A percentile compares a stretch with the other conserved stretches of the same genome.
These are phyloP conservation scores for Cinchona pubescens DNA, from an alignment of 257 asterid genomes.

Conservation along the genomic window DNA sequence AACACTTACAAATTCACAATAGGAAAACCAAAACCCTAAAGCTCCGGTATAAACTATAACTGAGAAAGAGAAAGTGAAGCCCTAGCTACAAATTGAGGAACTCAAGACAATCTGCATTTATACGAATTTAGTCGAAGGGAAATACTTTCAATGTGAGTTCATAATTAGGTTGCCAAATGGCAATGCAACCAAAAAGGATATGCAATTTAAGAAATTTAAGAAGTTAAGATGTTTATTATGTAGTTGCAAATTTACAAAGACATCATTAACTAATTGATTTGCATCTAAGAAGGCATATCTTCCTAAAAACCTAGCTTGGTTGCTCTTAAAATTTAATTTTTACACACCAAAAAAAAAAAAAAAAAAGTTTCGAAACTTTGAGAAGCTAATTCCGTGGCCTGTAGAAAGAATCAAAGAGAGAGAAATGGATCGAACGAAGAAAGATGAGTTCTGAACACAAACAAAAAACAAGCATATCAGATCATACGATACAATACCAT, in stretches of 20 bases:
- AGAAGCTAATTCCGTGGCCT: neutral
- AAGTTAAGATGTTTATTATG: neutral
- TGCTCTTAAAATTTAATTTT: no score
- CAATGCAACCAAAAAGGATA: neutral
- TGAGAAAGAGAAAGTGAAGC: neutral
- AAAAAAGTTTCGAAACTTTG: neutral
- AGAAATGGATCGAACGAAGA: neutral
- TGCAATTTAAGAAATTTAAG: neutral
- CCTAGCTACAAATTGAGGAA: neutral
- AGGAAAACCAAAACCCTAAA: neutral
- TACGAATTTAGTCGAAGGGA: neutral
- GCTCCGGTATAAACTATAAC: neutral
- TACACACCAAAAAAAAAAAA: no score
- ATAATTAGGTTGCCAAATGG: neutral
- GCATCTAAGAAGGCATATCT: neutral
- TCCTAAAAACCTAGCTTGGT: neutral
- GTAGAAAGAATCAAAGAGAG: neutral
- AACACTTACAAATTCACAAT: neutral
- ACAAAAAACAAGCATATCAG: conserved; percentile 30
- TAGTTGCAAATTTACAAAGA: neutral
- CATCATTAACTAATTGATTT: neutral
- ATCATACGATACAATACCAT: conserved; percentile 22
- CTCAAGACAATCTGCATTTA: neutral
- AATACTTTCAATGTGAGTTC: neutral
- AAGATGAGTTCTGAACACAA: neutral